Evolutionary conservation across 23 red algal genomes (phyloP), one percentile per base, ranked within the genome.

Genomic region (Gracilaria caudata): DNA sequence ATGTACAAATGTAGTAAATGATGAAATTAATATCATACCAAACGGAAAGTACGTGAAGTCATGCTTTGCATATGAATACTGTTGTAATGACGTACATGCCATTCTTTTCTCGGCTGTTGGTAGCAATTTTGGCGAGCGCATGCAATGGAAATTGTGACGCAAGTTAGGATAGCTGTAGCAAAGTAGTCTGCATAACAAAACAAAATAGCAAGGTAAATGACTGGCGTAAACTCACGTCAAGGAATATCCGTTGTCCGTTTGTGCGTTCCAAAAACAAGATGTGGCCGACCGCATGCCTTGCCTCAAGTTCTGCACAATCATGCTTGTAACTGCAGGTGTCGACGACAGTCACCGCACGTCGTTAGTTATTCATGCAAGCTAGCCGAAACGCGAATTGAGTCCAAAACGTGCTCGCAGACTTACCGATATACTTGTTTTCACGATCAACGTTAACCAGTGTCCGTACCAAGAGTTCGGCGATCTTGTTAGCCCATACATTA

Each of bases 51-150:
- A 66, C 26, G 37, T 17, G 23, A 55, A 58, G 59, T 86, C 58
- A 93, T 70, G 90, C 59, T 68, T 93, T 81, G 63, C 90, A 93
- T 37, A 86, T 61, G 82, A 93, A 93, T 28, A 93, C 73, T 30
- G 90, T 93, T 58, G 90, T 93, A 51, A 93, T 93, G 66, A 93
- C 90, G 57, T 93, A 93, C 90, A 93, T 93, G 33, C 73, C 80
- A 59, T 80, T 80, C 36, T 77, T 68, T 64, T 93, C 90, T 32
- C 73, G 60, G 16, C 89, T 92, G 89, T 32, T 20, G 10, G 34
- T 19, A 32, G 36, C 20, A 21, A 10, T 77, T 24, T 66, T 17
- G 30, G 3, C 32, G 8, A 17, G 1, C 1, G 7, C 1, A 11
- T 66, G 23, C 25, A 37, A 36, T 2, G 30, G 1, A 17, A 61